phyloP scores from a whole-genome alignment of 371 early-diverging fungal species.

The Mortierella sp. region DNA sequence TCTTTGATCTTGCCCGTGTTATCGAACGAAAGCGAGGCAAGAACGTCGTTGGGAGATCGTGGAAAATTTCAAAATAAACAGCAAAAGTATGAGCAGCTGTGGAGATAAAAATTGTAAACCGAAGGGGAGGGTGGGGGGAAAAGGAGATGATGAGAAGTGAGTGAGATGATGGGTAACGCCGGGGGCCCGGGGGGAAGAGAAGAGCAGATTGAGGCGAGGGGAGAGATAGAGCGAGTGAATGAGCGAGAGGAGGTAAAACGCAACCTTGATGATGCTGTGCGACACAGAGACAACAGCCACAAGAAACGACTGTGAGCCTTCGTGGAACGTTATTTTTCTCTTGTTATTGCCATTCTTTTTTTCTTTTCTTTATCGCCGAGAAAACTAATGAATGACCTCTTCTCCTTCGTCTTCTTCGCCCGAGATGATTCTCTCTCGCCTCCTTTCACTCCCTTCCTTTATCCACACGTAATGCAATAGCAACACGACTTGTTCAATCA shows the following conservation, averaged over 20 bases:
- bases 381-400: neutral
- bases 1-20: neutral
- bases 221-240: neutral
- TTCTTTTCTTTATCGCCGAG: neutral
- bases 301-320: slow-evolving; percentile 2
- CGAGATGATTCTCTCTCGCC: neutral
- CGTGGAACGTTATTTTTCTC: slow-evolving; percentile 1
- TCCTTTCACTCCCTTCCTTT: neutral
- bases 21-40: neutral
- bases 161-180: neutral
- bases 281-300: slow-evolving; percentile 3
- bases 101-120: neutral
- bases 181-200: neutral
- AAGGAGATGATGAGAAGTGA: neutral
- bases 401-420: neutral
- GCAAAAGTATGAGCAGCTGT: slow-evolving; percentile 13
- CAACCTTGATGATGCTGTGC: neutral
- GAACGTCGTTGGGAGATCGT: neutral
- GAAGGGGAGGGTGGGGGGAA: neutral
- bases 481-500: neutral
- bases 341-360: neutral
- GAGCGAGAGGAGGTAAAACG: neutral
- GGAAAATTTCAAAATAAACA: neutral
- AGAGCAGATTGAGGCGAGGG: neutral
- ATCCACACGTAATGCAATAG: too few relatives aligned